Conservation (phyloP, 2,329 filamentous ascomycete species). For the Alternaria sp. region DNA sequence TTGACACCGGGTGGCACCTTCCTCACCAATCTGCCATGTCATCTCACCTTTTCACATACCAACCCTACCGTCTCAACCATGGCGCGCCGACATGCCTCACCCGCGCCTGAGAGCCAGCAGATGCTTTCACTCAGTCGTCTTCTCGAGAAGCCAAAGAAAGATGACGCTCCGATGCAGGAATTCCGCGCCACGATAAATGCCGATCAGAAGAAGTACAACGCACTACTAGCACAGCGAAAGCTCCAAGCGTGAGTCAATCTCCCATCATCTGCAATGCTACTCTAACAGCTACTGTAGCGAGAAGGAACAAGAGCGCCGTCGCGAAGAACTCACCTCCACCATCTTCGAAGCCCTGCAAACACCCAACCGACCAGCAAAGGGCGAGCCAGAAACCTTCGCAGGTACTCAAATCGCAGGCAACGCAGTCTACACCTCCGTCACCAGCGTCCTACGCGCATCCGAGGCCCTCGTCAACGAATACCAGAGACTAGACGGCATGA, state of each 20-base stretch:
- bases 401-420: slow-evolving; percentile 25
- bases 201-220: slow-evolving; percentile 24
- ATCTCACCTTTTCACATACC: neutral
- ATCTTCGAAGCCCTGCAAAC: slow-evolving; percentile 26
- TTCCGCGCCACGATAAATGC: slow-evolving; percentile 26
- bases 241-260: slow-evolving; percentile 28
- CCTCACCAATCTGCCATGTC: neutral
- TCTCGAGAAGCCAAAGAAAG: slow-evolving; percentile 25
- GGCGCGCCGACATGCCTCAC: slow-evolving; percentile 19
- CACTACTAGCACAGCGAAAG: slow-evolving; percentile 25
- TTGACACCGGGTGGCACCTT: neutral
- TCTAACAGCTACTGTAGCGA: slow-evolving; percentile 20
- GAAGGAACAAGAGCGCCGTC: slow-evolving; percentile 19
- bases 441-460: slow-evolving; percentile 23
- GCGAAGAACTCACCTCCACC: slow-evolving; percentile 27
- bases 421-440: slow-evolving; percentile 16
- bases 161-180: slow-evolving; percentile 29
- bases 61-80: slow-evolving; percentile 12
- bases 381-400: slow-evolving; percentile 9
- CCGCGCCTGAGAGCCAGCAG: slow-evolving; percentile 34
- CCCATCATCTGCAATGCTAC: neutral
- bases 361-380: slow-evolving; percentile 11
- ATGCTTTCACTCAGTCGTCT: slow-evolving; percentile 25
- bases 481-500: slow-evolving; percentile 29
- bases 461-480: slow-evolving; percentile 32